A percentile compares a stretch with the other conserved stretches of the same genome.
These are phyloP conservation scores for Picochlorum sp. DNA, from an alignment of 139 green algal genomes.

Conservation along the genomic window DNA sequence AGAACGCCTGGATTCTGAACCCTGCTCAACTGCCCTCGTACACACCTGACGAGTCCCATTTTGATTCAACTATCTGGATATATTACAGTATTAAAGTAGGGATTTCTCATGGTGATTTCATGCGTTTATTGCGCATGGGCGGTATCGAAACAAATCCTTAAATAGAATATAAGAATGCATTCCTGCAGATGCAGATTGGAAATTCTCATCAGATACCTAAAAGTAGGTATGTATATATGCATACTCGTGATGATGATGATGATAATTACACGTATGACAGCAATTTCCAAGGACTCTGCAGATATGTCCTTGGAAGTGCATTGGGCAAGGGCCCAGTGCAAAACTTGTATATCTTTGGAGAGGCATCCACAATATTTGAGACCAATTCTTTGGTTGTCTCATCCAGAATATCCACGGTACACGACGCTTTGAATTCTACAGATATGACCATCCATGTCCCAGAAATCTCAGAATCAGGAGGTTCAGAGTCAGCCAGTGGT, in stretches of 20 bases:
- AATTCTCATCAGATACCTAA: too few species aligned
- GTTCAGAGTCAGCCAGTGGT: not conserved
- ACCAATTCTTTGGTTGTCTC: conserved; percentile 1
- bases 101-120: not conserved
- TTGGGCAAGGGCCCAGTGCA: conserved; percentile 16
- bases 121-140: too few species aligned
- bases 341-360: conserved; percentile 16
- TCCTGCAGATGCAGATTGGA: too few species aligned
- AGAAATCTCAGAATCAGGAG: not conserved
- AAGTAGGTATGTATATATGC: too few species aligned
- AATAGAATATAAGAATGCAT: too few species aligned
- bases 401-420: not conserved
- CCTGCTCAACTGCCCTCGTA: too few species aligned
- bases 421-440: conserved; percentile 2
- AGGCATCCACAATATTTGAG: not conserved
- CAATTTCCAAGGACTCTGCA: conserved; percentile 1
- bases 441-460: conserved; percentile 1
- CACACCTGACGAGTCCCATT: not conserved
- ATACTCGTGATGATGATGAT: too few species aligned
- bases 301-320: not conserved
- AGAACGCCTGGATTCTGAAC: too few species aligned
- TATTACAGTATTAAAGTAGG: not conserved
- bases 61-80: not conserved
- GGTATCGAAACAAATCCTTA: too few species aligned
- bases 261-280: not conserved